phyloP scores from a whole-genome alignment of 2,329 filamentous ascomycete genomes.

The Chrysoporthe cubensis region DNA sequence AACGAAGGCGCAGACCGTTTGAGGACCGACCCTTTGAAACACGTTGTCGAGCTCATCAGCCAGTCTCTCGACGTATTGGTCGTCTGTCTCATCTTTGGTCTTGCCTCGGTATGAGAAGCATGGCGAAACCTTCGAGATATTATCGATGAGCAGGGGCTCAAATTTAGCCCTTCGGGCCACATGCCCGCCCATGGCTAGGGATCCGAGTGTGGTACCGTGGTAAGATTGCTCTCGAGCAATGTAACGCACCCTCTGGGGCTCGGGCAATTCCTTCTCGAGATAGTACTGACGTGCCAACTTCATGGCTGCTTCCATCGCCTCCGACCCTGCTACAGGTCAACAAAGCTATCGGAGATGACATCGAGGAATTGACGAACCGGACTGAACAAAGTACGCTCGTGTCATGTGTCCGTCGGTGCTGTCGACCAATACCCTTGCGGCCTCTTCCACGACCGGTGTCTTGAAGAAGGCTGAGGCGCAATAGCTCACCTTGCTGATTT shows the following conservation, averaged over 20 bases:
- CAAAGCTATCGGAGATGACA: slow-evolving; percentile 48
- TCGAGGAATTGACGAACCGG: slow-evolving; percentile 35
- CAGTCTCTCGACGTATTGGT: slow-evolving; percentile 63
- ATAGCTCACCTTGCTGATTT: slow-evolving; percentile 47
- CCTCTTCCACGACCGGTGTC: slow-evolving; percentile 43
- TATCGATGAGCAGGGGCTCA: slow-evolving; percentile 61
- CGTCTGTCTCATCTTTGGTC: slow-evolving; percentile 53
- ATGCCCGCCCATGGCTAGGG: slow-evolving; percentile 68
- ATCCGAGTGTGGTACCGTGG: slow-evolving; percentile 72
- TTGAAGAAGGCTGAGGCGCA: slow-evolving; percentile 49
- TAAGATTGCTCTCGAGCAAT: slow-evolving; percentile 71
- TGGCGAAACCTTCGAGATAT: slow-evolving; percentile 65
- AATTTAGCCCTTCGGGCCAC: slow-evolving; percentile 63
- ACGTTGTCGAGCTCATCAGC: slow-evolving; percentile 68
- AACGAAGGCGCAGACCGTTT: slow-evolving; percentile 72
- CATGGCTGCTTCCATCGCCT: slow-evolving; percentile 67
- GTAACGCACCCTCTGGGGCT: slow-evolving; percentile 63
- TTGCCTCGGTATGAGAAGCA: slow-evolving; percentile 69
- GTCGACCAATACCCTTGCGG: slow-evolving; percentile 43
- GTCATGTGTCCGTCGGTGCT: slow-evolving; percentile 43
- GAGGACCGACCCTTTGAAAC: slow-evolving; percentile 65
- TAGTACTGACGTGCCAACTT: slow-evolving; percentile 69
- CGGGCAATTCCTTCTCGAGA: slow-evolving; percentile 56
- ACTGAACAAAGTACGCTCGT: slow-evolving; percentile 44
- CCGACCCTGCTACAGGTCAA: slow-evolving; percentile 52